These are phyloP conservation scores for Conticribra guillardii DNA, from an alignment of 108 stramenopile species.

Conservation along the genomic window DNA sequence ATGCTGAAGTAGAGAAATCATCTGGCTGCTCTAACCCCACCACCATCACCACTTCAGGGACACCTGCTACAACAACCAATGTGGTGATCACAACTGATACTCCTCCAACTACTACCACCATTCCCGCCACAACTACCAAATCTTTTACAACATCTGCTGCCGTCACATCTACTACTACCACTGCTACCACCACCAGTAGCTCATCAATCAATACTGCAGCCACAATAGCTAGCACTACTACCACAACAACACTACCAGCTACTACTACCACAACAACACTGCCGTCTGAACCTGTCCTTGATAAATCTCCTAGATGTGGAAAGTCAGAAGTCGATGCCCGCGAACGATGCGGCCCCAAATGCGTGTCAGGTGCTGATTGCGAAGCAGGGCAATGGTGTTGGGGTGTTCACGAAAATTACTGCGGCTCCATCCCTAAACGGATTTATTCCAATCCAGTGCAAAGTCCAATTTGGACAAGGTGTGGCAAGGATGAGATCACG, in stretches of 20 bases:
- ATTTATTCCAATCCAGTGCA: constrained; percentile 18
- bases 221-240: background rate
- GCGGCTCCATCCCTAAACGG: constrained; percentile 11
- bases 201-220: background rate
- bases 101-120: background rate
- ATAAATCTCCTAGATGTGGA: constrained; percentile 19
- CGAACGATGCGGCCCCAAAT: constrained; percentile 16
- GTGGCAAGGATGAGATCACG: constrained; percentile 20
- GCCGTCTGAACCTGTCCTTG: background rate
- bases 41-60: background rate
- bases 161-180: background rate
- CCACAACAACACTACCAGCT: background rate
- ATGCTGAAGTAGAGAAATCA: background rate
- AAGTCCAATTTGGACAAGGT: constrained; percentile 9
- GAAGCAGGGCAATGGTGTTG: constrained; percentile 15
- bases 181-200: background rate
- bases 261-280: background rate
- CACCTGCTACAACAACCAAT: background rate
- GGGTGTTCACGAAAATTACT: constrained; percentile 21
- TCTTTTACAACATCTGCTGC: background rate
- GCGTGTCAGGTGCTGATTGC: constrained; percentile 13
- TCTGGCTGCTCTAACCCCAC: background rate
- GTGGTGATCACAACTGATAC: background rate
- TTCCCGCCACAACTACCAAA: background rate
- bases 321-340: constrained; percentile 19